phyloP scores from a whole-genome alignment of 140 eudicot species.

The Oenanthe javanica region DNA sequence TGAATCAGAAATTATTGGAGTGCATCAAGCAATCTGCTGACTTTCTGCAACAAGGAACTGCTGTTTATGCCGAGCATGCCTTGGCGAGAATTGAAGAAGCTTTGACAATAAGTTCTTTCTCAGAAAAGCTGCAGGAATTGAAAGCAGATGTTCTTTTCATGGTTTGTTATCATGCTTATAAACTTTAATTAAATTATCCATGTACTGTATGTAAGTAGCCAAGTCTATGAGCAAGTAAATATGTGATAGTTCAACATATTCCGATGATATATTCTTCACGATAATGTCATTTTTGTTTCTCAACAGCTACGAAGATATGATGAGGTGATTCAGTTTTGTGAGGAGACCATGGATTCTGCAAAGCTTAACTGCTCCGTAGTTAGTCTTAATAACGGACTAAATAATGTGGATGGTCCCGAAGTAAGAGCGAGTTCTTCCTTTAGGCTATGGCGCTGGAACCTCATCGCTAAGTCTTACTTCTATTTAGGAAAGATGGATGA shows the following conservation, averaged over 20 bases:
- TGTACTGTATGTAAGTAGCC: not conserved
- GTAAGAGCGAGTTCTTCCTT: constrained; percentile 26
- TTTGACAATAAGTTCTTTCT: constrained; percentile 61
- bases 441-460: constrained; percentile 43
- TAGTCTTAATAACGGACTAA: constrained; percentile 10
- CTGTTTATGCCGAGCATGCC: constrained; percentile 43
- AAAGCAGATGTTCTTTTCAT: constrained; percentile 78
- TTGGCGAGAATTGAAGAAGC: constrained; percentile 63
- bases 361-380: constrained; percentile 30
- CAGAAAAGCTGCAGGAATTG: constrained; percentile 67
- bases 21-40: constrained; percentile 57
- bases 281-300: constrained; percentile 7
- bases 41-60: constrained; percentile 48
- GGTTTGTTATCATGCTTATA: constrained; percentile 38
- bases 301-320: constrained; percentile 76
- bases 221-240: not conserved
- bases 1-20: constrained; percentile 63
- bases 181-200: not conserved
- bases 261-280: not conserved
- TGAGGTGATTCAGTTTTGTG: constrained; percentile 71
- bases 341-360: constrained; percentile 52
- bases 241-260: not conserved
- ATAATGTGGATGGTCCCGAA: constrained; percentile 18
- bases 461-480: constrained; percentile 60
- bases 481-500: constrained; percentile 79